phyloP scores from a whole-genome alignment of 2,329 filamentous ascomycete species.

The Escovopsis sp. region DNA sequence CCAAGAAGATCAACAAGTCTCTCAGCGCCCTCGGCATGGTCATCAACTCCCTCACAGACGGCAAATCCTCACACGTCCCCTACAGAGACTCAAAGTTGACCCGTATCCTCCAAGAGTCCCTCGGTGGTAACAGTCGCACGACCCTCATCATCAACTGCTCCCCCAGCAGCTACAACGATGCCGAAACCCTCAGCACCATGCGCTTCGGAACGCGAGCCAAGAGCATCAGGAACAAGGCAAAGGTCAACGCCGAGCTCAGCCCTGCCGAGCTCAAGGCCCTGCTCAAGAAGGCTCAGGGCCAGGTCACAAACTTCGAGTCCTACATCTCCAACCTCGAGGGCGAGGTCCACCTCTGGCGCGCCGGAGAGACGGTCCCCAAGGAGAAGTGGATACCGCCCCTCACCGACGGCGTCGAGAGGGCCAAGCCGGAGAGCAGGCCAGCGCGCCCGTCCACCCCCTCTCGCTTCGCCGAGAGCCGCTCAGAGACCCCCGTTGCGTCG shows the following conservation, averaged over 20 bases:
- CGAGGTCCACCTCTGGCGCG: constrained; percentile 77
- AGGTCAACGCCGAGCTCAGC: constrained; percentile 96
- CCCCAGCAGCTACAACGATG: constrained; percentile 96
- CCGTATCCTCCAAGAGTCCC: constrained; percentile 87
- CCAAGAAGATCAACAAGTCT: constrained; percentile 99
- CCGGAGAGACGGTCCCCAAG: constrained; percentile 74
- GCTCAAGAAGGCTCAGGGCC: constrained; percentile 81
- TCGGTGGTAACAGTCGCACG: constrained; percentile 96
- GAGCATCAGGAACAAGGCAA: constrained; percentile 99
- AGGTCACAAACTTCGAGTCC: constrained; percentile 74
- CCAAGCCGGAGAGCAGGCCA: constrained; percentile 28
- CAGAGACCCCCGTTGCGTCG: constrained; percentile 51
- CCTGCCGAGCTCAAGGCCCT: constrained; percentile 87
- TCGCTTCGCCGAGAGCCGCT: constrained; percentile 40
- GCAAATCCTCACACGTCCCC: constrained; percentile 89
- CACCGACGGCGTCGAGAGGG: constrained; percentile 26
- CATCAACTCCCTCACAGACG: constrained; percentile 93
- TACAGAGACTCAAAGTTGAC: constrained; percentile 98
- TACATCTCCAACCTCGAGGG: constrained; percentile 75
- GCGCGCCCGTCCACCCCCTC: constrained; percentile 39
- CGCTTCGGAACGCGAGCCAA: constrained; percentile 94
- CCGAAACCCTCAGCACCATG: constrained; percentile 81
- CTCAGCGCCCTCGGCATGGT: constrained; percentile 97
- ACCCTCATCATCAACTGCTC: constrained; percentile 98
- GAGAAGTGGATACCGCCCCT: constrained; percentile 71